Base-by-base conservation (phyloP, 2,329 filamentous ascomycete genomes). In the Arachnomyces sp. region DNA sequence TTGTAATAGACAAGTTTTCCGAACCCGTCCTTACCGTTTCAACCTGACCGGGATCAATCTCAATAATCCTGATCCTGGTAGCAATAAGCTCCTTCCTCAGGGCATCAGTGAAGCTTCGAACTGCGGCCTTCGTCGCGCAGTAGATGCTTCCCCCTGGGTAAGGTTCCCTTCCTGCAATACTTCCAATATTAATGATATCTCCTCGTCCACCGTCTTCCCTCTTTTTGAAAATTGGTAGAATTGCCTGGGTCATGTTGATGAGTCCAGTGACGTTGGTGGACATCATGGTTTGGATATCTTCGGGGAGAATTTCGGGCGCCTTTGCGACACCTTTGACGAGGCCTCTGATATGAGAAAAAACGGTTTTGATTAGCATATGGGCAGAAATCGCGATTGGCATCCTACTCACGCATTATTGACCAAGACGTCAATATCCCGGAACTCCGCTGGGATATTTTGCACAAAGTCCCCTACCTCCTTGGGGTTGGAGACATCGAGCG, bases 141-240 rank as follows among this genome's bases (percentile, higher is more conserved):
- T 95, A 95, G 58, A 94, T 93, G 59, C 81, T 80, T 18, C 89
- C 89, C 36, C 87, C 86, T 1, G 79, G 71, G 61, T 94, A 95
- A 8, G 85, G 76, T 53, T 94, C 88, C 33, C 88, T 76, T 20
- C 87, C 89, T n/a, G 89, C 89, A 57, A 94, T 89, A 50, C 82
- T 88, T 46, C 89, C 89, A 56, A 95, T 80, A 59, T 95, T 96
- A 68, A 98, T 94, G 60, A 98, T 89, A 60, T 96, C 92, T 53
- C 90, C 90, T 32, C 76, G 71, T 42, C 88, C 89, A 43, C 84
- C 82, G 42, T 90, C 74, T 45, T 49, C 70, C 42, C 66, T 57
- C 52, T 76, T 71, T 64, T 87, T 82, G 73, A 89, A 93, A 59
- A 88, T 80, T 38, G 84, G 79, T 13, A 96, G 67, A 44, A 95